Evolutionary conservation across 2,329 filamentous ascomycete genomes (phyloP), one percentile per base, ranked within the genome.

Genomic region (Aspergillus intermedius): DNA sequence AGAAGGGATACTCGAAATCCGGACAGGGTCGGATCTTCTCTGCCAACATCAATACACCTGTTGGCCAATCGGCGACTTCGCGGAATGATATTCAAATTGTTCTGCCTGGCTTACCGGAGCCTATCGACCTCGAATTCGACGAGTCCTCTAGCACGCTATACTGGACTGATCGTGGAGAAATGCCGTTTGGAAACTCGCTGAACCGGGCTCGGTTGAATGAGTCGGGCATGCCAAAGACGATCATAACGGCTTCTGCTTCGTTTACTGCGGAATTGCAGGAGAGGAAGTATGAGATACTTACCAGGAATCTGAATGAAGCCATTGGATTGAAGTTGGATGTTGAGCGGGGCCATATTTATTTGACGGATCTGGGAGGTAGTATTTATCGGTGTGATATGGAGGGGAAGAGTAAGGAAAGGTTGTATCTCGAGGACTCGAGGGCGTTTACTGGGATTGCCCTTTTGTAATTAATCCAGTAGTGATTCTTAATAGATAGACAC

Each of bases 151-250:
- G 70, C 23, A 66, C 60, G 1, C 63, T 84, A 22, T 83, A 79
- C 60, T 83, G 80, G 81, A 82, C 80, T 0, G 81, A 83, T 53
- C 69, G 81, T 0, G 81, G 80, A 3, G 80, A 83, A 53, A 61
- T 76, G 1, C 80, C 80, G 0, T 58, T 63, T 7, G 80, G 80
- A 0, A 81, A 80, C 57, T 73, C 73, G 9, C 52, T 83, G 49
- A 79, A 81, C 57, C 60, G 68, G 5, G 65, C 64, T 1, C 48
- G 25, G 1, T 40, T 61, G 39, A 25, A 61, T 51, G 47, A 50
- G 4, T 32, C 40, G 54, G 49, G 49, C 9, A 57, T 65, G 42
- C 52, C 66, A 35, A 59, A 67, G 15, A 46, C 71, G 6, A 53
- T 54, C 2, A 28, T 54, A 13, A 46, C 54, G 53, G 50, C 32